Conservation (phyloP, 2,329 filamentous ascomycete genomes). For the Fusarium sp. region DNA sequence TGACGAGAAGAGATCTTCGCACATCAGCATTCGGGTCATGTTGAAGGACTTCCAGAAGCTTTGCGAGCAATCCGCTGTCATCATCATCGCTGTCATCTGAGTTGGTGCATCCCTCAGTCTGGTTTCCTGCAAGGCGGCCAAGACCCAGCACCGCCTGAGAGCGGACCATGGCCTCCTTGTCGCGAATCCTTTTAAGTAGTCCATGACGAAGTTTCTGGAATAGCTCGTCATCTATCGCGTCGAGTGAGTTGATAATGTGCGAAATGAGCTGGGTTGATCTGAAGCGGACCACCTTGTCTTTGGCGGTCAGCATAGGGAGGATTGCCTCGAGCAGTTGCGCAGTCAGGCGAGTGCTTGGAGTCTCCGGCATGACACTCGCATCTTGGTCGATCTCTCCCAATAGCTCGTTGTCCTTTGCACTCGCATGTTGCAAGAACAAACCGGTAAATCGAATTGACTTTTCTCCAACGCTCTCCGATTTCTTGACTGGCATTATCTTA, state of each 20-base stretch:
- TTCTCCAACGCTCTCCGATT: conserved; percentile 89
- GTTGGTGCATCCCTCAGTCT: conserved; percentile 75
- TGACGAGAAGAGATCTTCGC: conserved; percentile 85
- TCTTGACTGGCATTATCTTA: conserved; percentile 87
- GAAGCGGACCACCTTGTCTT: conserved; percentile 94
- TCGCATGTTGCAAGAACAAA: conserved; percentile 81
- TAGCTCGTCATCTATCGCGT: conserved; percentile 90
- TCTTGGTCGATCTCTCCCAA: conserved; percentile 74
- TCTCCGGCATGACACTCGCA: conserved; percentile 79
- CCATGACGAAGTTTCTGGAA: conserved; percentile 85
- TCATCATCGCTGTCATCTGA: conserved; percentile 77
- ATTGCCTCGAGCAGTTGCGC: conserved; percentile 78
- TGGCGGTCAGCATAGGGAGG: conserved; percentile 81
- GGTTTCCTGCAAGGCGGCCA: conserved; percentile 83
- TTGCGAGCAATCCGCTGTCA: conserved; percentile 78
- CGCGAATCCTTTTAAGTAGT: conserved; percentile 85
- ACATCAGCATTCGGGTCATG: conserved; percentile 97
- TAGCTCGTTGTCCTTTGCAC: conserved; percentile 76
- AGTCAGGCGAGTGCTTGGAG: conserved; percentile 83
- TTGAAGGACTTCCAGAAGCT: conserved; percentile 87
- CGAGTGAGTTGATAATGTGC: conserved; percentile 91
- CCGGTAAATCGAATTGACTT: conserved; percentile 86
- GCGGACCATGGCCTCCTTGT: conserved; percentile 93
- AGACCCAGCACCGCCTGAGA: conserved; percentile 92
- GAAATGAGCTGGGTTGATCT: conserved; percentile 89